phyloP scores from a whole-genome alignment of 139 green algal genomes.

The Chlorella sp. region DNA sequence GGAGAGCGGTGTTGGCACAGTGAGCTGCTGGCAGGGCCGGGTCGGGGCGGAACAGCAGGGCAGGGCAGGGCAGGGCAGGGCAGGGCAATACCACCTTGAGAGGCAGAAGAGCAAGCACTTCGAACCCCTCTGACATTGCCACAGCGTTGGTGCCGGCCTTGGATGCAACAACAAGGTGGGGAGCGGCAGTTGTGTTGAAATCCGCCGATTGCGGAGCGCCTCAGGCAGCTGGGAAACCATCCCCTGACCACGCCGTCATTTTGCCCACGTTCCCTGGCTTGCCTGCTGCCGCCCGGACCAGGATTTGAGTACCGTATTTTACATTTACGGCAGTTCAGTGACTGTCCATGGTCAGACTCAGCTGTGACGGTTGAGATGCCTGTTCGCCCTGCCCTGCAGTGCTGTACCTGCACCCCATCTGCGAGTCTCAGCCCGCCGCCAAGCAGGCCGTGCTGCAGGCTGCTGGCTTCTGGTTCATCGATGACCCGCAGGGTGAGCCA shows the following conservation, averaged over 20 bases:
- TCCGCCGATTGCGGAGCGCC: no score
- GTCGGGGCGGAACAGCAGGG: no score
- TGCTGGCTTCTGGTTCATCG: slow-evolving; percentile 15
- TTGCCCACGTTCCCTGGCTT: neutral
- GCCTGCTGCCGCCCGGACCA: neutral
- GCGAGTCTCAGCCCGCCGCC: neutral
- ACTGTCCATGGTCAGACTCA: neutral
- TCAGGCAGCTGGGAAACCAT: no score
- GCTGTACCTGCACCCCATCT: slow-evolving; percentile 24
- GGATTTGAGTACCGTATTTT: neutral
- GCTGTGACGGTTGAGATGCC: neutral
- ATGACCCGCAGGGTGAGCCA: neutral
- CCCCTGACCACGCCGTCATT: no score
- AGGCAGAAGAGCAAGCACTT: no score
- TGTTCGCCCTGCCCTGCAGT: neutral
- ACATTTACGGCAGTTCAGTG: neutral
- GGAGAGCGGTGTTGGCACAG: neutral
- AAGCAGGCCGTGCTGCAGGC: neutral
- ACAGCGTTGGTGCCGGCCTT: no score
- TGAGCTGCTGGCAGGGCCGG: neutral
- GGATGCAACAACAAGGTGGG: no score
- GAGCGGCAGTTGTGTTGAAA: no score
- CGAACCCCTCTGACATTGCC: no score
- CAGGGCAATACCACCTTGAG: no score
- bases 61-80: no score